Base-by-base conservation (phyloP, 106 monocot genomes). In the Ottelia alismoides region DNA sequence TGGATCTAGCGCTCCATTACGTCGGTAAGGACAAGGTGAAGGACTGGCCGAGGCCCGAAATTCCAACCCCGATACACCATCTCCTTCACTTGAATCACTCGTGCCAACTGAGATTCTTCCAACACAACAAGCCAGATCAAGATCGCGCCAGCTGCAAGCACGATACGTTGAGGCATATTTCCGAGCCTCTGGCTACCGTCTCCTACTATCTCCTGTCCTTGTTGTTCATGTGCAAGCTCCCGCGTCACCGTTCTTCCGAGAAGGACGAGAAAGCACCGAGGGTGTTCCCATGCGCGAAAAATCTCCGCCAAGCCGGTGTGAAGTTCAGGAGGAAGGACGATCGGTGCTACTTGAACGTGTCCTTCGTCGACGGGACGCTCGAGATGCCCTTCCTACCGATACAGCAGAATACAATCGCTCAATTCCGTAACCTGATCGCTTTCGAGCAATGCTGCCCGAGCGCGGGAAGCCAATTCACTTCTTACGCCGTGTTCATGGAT, bases 251-350 rank as follows among this genome's bases (percentile, higher is more conserved):
- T 17, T 2, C 17, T 25, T 58, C 58, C 18, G 49, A 25, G 29
- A 16, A 24, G 40, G 16, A 1, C 20, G 9, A 11, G 10, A 2
- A 26, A 1, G 2, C 2, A 22, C 48, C 45, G 44, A 25, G 29
- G 51, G 21, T 52, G 49, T 57, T 72, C 1, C 77, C 68, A 2
- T 23, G 19, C 1, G 68, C 76, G 0, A 30, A 30, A 0, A 12
- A 76, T 16, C 76, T 76, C 51, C 7, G 21, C 3, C 43, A 76
- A 28, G 56, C 65, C 0, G 76, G 76, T 2, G 45, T 76, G 11
- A 25, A 23, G 31, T 29, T 82, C 45, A 59, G 20, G 68, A 60
- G 28, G 48, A 73, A 43, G 21, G 18, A 56, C 23, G 14, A 59
- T 11, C 27, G 55, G 27, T 11, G 47, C 29, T 25, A 51, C 27